These are phyloP conservation scores for Xylariales sp. DNA, from an alignment of 2,329 filamentous ascomycete species.

Conservation along the genomic window DNA sequence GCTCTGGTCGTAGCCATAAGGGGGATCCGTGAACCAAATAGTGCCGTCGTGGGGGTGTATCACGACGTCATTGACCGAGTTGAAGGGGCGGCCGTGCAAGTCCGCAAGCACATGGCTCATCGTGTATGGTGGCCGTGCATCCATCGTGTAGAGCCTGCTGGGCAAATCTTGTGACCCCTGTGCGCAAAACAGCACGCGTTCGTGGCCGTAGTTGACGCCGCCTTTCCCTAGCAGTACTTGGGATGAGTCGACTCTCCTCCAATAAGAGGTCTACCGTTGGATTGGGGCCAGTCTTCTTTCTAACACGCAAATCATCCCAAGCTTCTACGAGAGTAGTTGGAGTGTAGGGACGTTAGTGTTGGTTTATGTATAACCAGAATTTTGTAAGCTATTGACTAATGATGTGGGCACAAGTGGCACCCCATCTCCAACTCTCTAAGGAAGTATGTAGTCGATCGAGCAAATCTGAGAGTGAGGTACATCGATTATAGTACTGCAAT, in stretches of 20 bases:
- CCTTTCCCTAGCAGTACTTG: conserved; percentile 44
- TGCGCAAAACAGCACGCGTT: conserved; percentile 34
- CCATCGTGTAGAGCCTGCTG: conserved; percentile 28
- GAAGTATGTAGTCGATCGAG: too few relatives aligned
- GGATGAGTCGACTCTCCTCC: too few relatives aligned
- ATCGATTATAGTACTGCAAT: conserved; percentile 20
- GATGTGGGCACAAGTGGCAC: too few relatives aligned
- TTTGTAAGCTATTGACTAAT: too few relatives aligned
- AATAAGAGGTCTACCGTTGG: too few relatives aligned
- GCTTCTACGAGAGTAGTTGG: too few relatives aligned
- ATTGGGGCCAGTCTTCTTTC: too few relatives aligned
- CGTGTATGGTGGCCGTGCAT: conserved; percentile 23
- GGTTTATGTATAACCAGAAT: too few relatives aligned
- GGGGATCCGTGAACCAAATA: conserved; percentile 47
- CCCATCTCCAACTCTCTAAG: too few relatives aligned
- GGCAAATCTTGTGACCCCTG: conserved; percentile 26
- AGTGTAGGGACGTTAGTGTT: too few relatives aligned
- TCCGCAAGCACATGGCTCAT: conserved; percentile 26
- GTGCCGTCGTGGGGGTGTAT: conserved; percentile 34
- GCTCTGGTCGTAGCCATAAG: conserved; percentile 43
- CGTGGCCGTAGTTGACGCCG: conserved; percentile 40
- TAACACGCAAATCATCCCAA: too few relatives aligned
- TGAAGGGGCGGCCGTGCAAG: conserved; percentile 41
- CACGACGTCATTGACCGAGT: conserved; percentile 45
- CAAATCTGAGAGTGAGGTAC: too few relatives aligned